Percentiles rank a stretch among this genome's conserved stretches.
Conservation (phyloP, 2,329 filamentous ascomycete species). For the Alternaria burnsii region DNA sequence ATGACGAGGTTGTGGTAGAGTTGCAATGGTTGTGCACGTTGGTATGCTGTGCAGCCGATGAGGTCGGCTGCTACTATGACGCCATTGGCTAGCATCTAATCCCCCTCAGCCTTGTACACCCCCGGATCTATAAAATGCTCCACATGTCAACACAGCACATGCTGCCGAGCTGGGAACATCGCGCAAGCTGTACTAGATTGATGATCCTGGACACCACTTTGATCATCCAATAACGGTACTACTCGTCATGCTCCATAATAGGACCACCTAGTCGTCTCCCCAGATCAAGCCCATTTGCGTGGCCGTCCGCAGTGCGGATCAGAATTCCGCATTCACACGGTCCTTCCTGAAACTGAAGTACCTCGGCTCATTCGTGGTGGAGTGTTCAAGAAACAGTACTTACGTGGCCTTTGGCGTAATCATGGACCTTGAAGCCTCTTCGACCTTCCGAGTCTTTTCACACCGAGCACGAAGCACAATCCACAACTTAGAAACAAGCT, state of each 20-base stretch:
- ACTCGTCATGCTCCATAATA: not conserved
- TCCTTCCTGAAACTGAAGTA: not conserved
- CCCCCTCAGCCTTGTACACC: not conserved
- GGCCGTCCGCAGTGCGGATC: not conserved
- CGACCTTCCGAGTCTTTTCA: not conserved
- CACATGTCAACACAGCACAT: not conserved
- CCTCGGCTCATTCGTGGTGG: not conserved
- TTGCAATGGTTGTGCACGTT: slow-evolving; percentile 7
- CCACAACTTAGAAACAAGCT: not conserved
- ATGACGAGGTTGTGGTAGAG: slow-evolving; percentile 23
- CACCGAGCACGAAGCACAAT: not conserved
- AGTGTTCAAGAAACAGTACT: not conserved
- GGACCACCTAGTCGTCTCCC: not conserved
- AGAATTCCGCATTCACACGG: not conserved
- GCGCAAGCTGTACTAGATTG: not conserved
- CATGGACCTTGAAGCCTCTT: not conserved
- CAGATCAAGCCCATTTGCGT: not conserved
- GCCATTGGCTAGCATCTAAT: slow-evolving; percentile 4
- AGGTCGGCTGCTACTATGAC: not conserved
- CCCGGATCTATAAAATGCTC: not conserved
- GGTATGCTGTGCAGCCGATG: slow-evolving; percentile 1
- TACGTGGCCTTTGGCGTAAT: not conserved
- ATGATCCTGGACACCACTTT: not conserved
- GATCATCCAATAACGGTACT: not conserved
- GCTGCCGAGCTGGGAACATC: not conserved